Evolutionary conservation across 2,329 filamentous ascomycete genomes (phyloP).

Genomic region (Shiraia bambusicola): DNA sequence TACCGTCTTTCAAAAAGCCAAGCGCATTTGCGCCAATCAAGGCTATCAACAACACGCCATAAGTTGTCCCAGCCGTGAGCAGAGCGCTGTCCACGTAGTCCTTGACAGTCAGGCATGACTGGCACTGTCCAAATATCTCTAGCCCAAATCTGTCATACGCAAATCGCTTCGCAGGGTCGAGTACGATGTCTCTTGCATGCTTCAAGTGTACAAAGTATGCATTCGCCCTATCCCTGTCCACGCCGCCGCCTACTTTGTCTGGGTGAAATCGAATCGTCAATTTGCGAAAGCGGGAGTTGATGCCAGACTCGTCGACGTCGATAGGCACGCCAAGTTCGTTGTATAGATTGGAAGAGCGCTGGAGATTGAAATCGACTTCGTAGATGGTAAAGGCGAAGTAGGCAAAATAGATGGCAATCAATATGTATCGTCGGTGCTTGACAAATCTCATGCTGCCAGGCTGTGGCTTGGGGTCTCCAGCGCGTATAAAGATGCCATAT

Average conservation of each 20-base stretch:
- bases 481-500: slow-evolving; percentile 86
- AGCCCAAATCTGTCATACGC: slow-evolving; percentile 84
- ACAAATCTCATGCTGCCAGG: slow-evolving; percentile 68
- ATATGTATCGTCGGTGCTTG: slow-evolving; percentile 77
- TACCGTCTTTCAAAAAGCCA: slow-evolving; percentile 37
- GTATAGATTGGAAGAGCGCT: slow-evolving; percentile 74
- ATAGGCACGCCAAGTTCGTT: slow-evolving; percentile 70
- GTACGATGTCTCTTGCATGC: slow-evolving; percentile 81
- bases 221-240: slow-evolving; percentile 34
- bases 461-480: slow-evolving; percentile 75
- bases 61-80: slow-evolving; percentile 23
- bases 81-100: slow-evolving; percentile 73
- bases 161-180: slow-evolving; percentile 73
- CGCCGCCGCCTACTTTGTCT: slow-evolving; percentile 65
- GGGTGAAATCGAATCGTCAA: slow-evolving; percentile 68
- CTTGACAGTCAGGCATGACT: slow-evolving; percentile 64
- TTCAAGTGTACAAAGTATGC: slow-evolving; percentile 79
- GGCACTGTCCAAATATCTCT: slow-evolving; percentile 56
- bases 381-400: slow-evolving; percentile 93
- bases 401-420: slow-evolving; percentile 75
- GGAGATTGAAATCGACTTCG: slow-evolving; percentile 83
- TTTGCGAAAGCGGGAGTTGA: slow-evolving; percentile 83
- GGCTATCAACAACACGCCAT: slow-evolving; percentile 30
- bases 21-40: slow-evolving; percentile 39
- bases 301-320: slow-evolving; percentile 68